These are phyloP conservation scores for Ramalina intermedia DNA, from an alignment of 495 filamentous ascomycete genomes.

Conservation along the genomic window DNA sequence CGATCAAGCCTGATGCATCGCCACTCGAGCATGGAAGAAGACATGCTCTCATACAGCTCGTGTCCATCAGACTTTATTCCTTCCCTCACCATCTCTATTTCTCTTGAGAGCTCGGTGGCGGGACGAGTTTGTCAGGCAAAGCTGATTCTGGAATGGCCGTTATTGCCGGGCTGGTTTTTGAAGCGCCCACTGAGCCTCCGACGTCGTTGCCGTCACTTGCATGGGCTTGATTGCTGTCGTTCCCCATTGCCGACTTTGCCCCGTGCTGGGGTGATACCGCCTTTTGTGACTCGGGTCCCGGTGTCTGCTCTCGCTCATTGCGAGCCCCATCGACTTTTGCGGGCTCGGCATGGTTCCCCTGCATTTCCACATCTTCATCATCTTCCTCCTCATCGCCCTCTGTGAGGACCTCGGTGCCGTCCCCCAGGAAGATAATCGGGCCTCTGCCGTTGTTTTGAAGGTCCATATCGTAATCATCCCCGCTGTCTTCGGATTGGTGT, in stretches of 20 bases:
- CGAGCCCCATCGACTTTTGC: conserved; percentile 22
- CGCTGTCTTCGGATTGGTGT: conserved; percentile 83
- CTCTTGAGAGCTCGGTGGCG: conserved; percentile 4
- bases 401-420: conserved; percentile 79
- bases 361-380: conserved; percentile 54
- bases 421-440: conserved; percentile 84
- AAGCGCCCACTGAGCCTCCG: conserved; percentile 7
- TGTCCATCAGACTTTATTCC: too few species aligned
- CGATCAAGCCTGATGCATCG: too few species aligned
- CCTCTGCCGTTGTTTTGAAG: conserved; percentile 48
- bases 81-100: not conserved
- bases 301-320: conserved; percentile 43
- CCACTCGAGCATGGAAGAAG: too few species aligned
- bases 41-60: too few species aligned
- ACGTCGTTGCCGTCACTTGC: conserved; percentile 4
- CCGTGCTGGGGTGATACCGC: conserved; percentile 8
- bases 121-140: conserved; percentile 18
- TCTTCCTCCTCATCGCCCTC: conserved; percentile 78
- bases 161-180: not conserved
- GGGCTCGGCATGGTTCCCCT: conserved; percentile 33
- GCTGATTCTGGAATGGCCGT: conserved; percentile 15
- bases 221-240: conserved; percentile 24
- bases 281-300: conserved; percentile 36
- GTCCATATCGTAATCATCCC: conserved; percentile 82
- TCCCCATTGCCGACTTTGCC: conserved; percentile 32